Conservation (phyloP, 2,329 filamentous ascomycete species). For the Paecilomyces dactylethromorphus region DNA sequence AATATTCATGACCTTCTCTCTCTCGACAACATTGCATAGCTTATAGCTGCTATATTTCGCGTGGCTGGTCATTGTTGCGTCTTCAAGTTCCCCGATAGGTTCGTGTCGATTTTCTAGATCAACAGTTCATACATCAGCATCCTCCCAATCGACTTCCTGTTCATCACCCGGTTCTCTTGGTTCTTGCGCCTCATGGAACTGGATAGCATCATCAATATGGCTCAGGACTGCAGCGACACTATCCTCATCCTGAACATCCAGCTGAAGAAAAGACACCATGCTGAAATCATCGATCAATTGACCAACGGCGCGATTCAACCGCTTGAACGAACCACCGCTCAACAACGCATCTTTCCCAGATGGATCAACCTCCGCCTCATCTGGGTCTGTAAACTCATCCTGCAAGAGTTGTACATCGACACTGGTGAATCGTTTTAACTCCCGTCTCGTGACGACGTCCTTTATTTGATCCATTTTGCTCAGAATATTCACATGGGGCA, state of each 20-base stretch:
- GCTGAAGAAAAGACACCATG: constrained; percentile 90
- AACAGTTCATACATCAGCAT: constrained; percentile 18
- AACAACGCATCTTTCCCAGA: constrained; percentile 64
- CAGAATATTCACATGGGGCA: constrained; percentile 92
- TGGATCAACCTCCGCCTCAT: constrained; percentile 53
- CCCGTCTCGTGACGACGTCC: constrained; percentile 77
- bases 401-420: constrained; percentile 78
- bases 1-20: no score
- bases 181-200: constrained; percentile 89
- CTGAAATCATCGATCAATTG: constrained; percentile 93
- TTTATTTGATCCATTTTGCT: constrained; percentile 98
- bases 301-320: constrained; percentile 80
- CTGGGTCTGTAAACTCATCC: constrained; percentile 49
- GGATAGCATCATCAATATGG: constrained; percentile 90
- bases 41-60: no score
- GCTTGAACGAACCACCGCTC: constrained; percentile 73
- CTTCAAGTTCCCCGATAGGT: constrained; percentile 8
- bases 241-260: constrained; percentile 86
- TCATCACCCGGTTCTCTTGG: constrained; percentile 72
- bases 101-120: not conserved
- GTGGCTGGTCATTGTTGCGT: not conserved
- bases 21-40: no score
- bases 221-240: constrained; percentile 79
- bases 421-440: constrained; percentile 83
- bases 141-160: constrained; percentile 48